Conservation (phyloP, 768 basidiomycete species). For the Leccinum pellstonianum region DNA sequence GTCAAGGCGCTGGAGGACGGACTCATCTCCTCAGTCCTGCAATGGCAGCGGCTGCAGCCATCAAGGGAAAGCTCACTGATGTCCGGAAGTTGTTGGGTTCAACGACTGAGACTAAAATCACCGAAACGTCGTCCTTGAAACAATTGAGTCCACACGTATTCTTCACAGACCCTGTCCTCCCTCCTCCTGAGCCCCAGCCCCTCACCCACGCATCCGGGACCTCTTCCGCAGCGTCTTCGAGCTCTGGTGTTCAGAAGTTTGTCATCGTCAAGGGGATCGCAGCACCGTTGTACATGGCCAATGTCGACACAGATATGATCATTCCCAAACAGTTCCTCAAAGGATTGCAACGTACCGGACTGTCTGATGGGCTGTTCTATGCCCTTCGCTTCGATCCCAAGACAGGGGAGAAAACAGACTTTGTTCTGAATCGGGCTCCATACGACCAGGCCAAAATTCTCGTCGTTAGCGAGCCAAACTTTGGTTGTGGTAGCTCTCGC, state of each 20-base stretch:
- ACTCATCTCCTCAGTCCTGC: conserved; percentile 90
- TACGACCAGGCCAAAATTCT: conserved; percentile 77
- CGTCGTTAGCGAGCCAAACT: conserved; percentile 84
- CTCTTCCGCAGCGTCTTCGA: conserved; percentile 36
- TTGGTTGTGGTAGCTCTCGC: conserved; percentile 87
- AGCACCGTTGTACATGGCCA: conserved; percentile 77
- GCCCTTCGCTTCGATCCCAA: conserved; percentile 75
- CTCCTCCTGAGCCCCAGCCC: conserved; percentile 50
- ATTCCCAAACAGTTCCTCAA: conserved; percentile 94
- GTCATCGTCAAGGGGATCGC: conserved; percentile 69
- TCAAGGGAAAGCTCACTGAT: conserved; percentile 82
- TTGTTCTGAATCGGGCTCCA: conserved; percentile 78
- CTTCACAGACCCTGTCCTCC: conserved; percentile 64
- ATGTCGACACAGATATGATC: conserved; percentile 93
- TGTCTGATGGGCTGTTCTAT: conserved; percentile 83
- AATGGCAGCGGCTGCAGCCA: conserved; percentile 89
- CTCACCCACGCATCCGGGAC: conserved; percentile 34
- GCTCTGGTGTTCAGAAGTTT: conserved; percentile 60
- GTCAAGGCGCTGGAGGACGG: conserved; percentile 83
- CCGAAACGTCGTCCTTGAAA: conserved; percentile 60
- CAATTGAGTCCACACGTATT: conserved; percentile 70
- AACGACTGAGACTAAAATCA: conserved; percentile 38
- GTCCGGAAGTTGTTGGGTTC: conserved; percentile 71
- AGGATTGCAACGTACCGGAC: conserved; percentile 85
- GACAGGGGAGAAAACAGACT: conserved; percentile 77